A percentile compares a stretch with the other conserved stretches of the same genome.
Conservation (phyloP, 805 yeast species). For the Yarrowia osloensis region DNA sequence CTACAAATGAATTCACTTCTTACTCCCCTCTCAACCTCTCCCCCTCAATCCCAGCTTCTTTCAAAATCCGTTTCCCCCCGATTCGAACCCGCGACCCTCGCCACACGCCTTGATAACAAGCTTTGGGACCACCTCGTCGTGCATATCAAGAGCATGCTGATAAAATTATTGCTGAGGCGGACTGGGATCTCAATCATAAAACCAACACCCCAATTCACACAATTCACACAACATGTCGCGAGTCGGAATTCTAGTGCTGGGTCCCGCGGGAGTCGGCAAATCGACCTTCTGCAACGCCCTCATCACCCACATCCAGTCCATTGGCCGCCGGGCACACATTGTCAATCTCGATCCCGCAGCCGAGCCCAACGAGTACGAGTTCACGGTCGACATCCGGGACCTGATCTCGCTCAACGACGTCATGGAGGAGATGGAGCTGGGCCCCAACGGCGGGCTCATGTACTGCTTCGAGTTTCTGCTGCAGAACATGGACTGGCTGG, state of each 20-base stretch:
- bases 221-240: constrained; percentile 64
- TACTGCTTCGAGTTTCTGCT: constrained; percentile 90
- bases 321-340: constrained; percentile 91
- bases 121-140: background rate
- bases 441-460: constrained; percentile 92
- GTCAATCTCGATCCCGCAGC: constrained; percentile 98
- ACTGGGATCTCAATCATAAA: background rate
- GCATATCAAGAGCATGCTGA: background rate
- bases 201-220: background rate
- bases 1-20: too few relatives aligned
- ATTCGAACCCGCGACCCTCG: background rate
- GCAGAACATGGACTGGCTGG: constrained; percentile 93
- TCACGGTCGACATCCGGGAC: constrained; percentile 89
- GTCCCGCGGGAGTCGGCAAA: constrained; percentile 98
- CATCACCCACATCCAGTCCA: constrained; percentile 81
- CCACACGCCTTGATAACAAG: background rate
- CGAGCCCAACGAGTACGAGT: constrained; percentile 86
- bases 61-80: background rate
- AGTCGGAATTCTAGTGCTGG: constrained; percentile 89
- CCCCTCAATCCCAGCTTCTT: too few relatives aligned
- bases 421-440: constrained; percentile 89
- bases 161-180: constrained; percentile 11
- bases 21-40: too few relatives aligned
- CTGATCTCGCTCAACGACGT: constrained; percentile 88
- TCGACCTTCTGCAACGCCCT: constrained; percentile 89